A percentile compares a stretch with the other conserved stretches of the same genome.
Conservation (phyloP, 257 asterid species). For the Cordia subcordata region DNA sequence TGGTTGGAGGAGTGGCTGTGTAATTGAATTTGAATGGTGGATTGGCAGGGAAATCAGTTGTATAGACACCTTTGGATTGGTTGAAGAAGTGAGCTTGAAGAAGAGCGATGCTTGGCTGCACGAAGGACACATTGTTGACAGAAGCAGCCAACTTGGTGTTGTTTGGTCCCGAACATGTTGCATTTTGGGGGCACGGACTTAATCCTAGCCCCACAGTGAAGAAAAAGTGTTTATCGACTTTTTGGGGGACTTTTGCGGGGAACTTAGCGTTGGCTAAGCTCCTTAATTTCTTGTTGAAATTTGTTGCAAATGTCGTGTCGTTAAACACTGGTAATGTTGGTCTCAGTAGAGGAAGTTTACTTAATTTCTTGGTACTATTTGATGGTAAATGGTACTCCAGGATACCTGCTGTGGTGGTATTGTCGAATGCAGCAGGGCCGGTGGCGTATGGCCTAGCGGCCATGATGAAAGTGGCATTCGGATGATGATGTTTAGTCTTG, state of each 20-base stretch:
- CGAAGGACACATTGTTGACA: conserved; percentile 53
- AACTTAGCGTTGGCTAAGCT: conserved; percentile 35
- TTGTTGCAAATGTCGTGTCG: conserved; percentile 34
- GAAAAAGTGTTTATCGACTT: conserved; percentile 40
- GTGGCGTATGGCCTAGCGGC: conserved; percentile 53
- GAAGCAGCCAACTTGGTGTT: conserved; percentile 46
- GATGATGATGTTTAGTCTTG: conserved; percentile 30
- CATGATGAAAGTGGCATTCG: conserved; percentile 46
- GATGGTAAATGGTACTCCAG: conserved; percentile 39
- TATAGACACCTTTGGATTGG: conserved; percentile 48
- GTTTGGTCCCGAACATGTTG: conserved; percentile 56
- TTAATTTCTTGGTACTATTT: not conserved
- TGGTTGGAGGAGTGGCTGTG: conserved; percentile 49
- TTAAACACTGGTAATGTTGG: conserved; percentile 29
- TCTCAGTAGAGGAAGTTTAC: conserved; percentile 23
- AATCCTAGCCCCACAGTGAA: conserved; percentile 67
- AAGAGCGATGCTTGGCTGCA: conserved; percentile 44
- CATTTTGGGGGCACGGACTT: conserved; percentile 36
- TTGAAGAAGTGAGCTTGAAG: conserved; percentile 60
- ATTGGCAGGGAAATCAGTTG: conserved; percentile 53
- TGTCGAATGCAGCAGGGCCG: conserved; percentile 54
- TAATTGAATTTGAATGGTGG: conserved; percentile 53
- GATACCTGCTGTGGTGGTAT: conserved; percentile 42
- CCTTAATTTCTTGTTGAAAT: conserved; percentile 29
- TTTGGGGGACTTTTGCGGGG: conserved; percentile 50